Percentiles rank a stretch among this genome's conserved stretches.
Conservation (phyloP, 2,329 filamentous ascomycete species). For the Penicillium decumbens region DNA sequence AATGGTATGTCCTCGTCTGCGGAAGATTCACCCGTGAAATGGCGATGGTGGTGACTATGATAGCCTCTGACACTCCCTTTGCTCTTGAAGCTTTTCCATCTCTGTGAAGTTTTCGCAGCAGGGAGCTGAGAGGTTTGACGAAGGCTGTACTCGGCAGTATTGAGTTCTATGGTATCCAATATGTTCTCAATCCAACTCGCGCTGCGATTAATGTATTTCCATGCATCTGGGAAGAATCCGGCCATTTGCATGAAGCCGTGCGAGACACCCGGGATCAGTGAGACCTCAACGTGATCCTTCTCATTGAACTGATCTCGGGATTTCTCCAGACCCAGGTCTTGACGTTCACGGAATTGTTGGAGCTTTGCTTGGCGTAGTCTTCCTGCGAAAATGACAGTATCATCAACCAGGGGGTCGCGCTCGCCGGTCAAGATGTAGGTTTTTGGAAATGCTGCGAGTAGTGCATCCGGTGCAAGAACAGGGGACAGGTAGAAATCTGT, state of each 20-base stretch:
- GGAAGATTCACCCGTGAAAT: constrained; percentile 55
- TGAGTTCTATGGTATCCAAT: constrained; percentile 46
- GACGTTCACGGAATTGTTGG: constrained; percentile 52
- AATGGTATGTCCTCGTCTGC: constrained; percentile 76
- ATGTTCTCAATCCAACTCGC: constrained; percentile 77
- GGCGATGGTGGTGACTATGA: constrained; percentile 45
- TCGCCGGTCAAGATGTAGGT: constrained; percentile 93
- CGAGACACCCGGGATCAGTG: constrained; percentile 79
- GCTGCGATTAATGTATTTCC: constrained; percentile 77
- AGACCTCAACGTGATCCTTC: constrained; percentile 72
- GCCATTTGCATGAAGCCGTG: constrained; percentile 95
- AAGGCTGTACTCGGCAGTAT: constrained; percentile 18
- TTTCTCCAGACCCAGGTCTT: constrained; percentile 54
- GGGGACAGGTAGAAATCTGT: constrained; percentile 89
- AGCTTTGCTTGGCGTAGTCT: constrained; percentile 74
- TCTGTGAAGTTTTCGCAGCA: background rate
- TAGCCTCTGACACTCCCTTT: constrained; percentile 11
- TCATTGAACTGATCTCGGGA: constrained; percentile 60
- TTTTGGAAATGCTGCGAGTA: constrained; percentile 85
- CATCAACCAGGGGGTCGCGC: constrained; percentile 89
- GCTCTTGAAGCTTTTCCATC: background rate
- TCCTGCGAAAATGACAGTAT: constrained; percentile 93
- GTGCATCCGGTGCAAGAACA: constrained; percentile 76
- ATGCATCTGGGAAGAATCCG: constrained; percentile 78
- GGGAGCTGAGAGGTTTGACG: constrained; percentile 8